phyloP scores from a whole-genome alignment of 1,284 basidiomycete genomes.

The Trichosporon sp. region DNA sequence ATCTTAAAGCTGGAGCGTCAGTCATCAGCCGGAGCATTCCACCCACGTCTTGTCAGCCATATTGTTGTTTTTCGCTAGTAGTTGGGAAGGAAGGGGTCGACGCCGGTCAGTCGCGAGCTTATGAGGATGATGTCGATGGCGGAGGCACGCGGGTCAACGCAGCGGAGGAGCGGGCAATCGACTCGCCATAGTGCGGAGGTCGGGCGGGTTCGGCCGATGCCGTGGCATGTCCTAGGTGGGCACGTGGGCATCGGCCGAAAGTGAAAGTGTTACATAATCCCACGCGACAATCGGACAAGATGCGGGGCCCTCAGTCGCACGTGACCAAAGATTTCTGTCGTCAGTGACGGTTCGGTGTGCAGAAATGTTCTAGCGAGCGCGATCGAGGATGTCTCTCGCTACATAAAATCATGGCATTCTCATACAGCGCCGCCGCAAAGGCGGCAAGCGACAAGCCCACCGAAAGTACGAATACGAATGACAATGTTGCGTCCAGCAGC shows the following conservation, averaged over 20 bases:
- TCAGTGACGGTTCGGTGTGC: not conserved
- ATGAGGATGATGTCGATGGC: not conserved
- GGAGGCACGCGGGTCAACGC: not conserved
- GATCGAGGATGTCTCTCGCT: not conserved
- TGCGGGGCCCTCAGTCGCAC: not conserved
- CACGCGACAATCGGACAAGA: not conserved
- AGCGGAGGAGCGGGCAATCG: not conserved
- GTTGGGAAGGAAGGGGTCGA: not conserved
- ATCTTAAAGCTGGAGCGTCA: constrained; percentile 60
- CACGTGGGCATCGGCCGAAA: not conserved
- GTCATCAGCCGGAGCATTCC: not conserved
- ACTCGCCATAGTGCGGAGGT: not conserved
- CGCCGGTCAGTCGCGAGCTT: not conserved
- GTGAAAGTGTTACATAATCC: not conserved
- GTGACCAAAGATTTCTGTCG: constrained; percentile 11
- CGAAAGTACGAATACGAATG: not conserved
- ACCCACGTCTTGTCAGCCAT: constrained; percentile 23
- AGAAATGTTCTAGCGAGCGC: not conserved
- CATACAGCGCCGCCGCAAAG: constrained; percentile 14
- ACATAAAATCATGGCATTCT: constrained; percentile 13
- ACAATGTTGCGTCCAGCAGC: not conserved
- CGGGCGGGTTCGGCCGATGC: not conserved
- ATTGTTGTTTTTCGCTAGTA: not conserved
- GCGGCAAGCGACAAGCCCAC: not conserved
- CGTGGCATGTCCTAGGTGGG: not conserved